Conservation (phyloP, 108 stramenopile genomes). For the Nitzschia sp. region DNA sequence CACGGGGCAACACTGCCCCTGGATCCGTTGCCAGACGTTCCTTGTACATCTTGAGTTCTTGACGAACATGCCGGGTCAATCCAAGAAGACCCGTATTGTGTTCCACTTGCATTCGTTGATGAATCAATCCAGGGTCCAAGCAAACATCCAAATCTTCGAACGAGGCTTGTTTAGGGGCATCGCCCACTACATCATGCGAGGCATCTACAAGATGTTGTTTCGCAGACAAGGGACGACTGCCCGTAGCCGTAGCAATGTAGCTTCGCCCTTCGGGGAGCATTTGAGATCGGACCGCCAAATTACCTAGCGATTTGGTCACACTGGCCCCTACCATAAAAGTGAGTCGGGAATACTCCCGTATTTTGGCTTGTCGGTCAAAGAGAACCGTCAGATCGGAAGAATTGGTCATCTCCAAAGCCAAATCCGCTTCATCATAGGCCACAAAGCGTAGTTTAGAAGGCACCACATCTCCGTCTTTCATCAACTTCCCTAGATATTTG, state of each 20-base stretch:
- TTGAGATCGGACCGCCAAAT: slow-evolving; percentile 60
- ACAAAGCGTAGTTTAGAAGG: slow-evolving; percentile 74
- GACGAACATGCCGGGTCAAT: slow-evolving; percentile 65
- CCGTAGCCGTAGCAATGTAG: slow-evolving; percentile 78
- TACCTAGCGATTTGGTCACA: slow-evolving; percentile 77
- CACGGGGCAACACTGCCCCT: slow-evolving; percentile 52
- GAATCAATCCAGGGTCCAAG: slow-evolving; percentile 72
- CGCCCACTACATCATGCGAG: slow-evolving; percentile 30
- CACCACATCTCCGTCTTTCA: slow-evolving; percentile 68
- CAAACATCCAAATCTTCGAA: slow-evolving; percentile 73
- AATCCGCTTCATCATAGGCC: slow-evolving; percentile 81
- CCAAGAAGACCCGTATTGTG: slow-evolving; percentile 50
- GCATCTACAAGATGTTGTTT: slow-evolving; percentile 2
- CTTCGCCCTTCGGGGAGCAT: slow-evolving; percentile 77
- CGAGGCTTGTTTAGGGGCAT: slow-evolving; percentile 32
- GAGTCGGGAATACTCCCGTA: slow-evolving; percentile 54
- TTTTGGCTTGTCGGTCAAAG: slow-evolving; percentile 55
- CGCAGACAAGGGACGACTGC: slow-evolving; percentile 11
- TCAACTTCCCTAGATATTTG: slow-evolving; percentile 66
- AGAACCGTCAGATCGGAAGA: slow-evolving; percentile 48
- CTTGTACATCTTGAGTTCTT: slow-evolving; percentile 69
- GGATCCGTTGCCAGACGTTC: slow-evolving; percentile 21
- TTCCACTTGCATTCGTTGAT: slow-evolving; percentile 61
- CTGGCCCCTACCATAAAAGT: slow-evolving; percentile 79
- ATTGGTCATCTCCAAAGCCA: slow-evolving; percentile 72